Evolutionary conservation across 148 eudicot species (phyloP), one percentile per base, ranked within the genome.

Genomic region (Spergularia marina): DNA sequence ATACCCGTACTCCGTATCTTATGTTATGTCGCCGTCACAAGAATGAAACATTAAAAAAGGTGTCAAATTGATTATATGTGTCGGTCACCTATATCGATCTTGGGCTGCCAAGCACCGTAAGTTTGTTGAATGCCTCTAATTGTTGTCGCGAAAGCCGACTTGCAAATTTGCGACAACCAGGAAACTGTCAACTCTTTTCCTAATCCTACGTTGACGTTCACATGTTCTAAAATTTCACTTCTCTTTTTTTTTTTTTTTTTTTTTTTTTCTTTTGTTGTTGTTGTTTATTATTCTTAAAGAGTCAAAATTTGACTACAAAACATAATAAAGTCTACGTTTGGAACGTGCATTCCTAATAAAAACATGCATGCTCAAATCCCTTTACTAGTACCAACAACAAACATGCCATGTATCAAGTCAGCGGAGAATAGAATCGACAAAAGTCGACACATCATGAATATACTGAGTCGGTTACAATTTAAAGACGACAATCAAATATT

Each of bases 181-280:
- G n/a, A 25, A 62, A 25, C 20, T 15, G 68, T 65, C 68, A 65
- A 61, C 51, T 65, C 6, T 65, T 14, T 7, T 65, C 21, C 21
- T 40, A 12, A 62, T 36, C 59, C 3, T 12, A 21, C 18, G 75
- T 59, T 72, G 75, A 72, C 65, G 75, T 58, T 73, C 67, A 73
- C 76, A 61, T 21, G 6, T 44, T 6, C 7, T 44, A 6, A 44
- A 44, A 2, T 44, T 1, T 44, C 10, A 44, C 7, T 6, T 4
- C 49, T 9, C 49, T 44, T 6, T 44, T 6, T 44, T 1, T 44
- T 44, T 44, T 6, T 44, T 5, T 6, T 44, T 30, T 30, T 30
- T 30, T 3, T 2, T 1, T 30, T 30, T 30, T 23, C 0, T 23
- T 30, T 30, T 30, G 0, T 30, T 30, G 36, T n/a, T n/a, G n/a